phyloP scores from a whole-genome alignment of 371 early-diverging fungal species.

The Chytridium lagenaria region DNA sequence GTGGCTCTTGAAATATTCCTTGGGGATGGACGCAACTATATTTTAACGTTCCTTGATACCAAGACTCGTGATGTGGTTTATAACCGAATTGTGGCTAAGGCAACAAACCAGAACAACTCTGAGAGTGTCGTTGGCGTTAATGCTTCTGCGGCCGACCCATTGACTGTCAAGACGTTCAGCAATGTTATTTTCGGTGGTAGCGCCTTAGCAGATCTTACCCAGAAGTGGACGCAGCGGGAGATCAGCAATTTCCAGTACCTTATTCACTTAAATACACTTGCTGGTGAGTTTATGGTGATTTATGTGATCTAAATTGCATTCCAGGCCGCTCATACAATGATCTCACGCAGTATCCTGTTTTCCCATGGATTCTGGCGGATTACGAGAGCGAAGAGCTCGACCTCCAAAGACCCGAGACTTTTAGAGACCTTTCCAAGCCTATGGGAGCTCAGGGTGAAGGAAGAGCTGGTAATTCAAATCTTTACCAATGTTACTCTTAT shows the following conservation, averaged over 20 bases:
- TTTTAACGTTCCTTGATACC: slow-evolving; percentile 66
- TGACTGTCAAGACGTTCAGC: slow-evolving; percentile 31
- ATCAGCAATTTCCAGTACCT: slow-evolving; percentile 78
- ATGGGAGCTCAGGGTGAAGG: slow-evolving; percentile 45
- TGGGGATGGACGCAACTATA: slow-evolving; percentile 74
- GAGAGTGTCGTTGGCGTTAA: slow-evolving; percentile 59
- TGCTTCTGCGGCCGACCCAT: slow-evolving; percentile 41
- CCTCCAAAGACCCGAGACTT: slow-evolving; percentile 22
- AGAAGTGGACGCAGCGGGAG: slow-evolving; percentile 70
- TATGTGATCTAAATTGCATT: neutral
- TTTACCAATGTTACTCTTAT: slow-evolving; percentile 1
- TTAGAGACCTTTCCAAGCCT: slow-evolving; percentile 47
- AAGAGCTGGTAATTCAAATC: slow-evolving; percentile 29
- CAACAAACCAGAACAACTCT: slow-evolving; percentile 51
- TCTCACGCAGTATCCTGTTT: slow-evolving; percentile 51
- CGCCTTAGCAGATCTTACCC: slow-evolving; percentile 69
- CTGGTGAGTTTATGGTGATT: slow-evolving; percentile 52
- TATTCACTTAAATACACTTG: slow-evolving; percentile 75
- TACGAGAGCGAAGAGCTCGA: slow-evolving; percentile 44
- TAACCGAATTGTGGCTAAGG: slow-evolving; percentile 66
- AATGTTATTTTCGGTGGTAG: slow-evolving; percentile 67
- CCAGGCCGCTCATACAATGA: slow-evolving; percentile 41
- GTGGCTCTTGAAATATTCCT: slow-evolving; percentile 82
- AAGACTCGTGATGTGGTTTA: slow-evolving; percentile 75
- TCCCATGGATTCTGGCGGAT: slow-evolving; percentile 51